Evolutionary conservation across 139 green algal species (phyloP).

Genomic region (Monoraphidium neglectum): DNA sequence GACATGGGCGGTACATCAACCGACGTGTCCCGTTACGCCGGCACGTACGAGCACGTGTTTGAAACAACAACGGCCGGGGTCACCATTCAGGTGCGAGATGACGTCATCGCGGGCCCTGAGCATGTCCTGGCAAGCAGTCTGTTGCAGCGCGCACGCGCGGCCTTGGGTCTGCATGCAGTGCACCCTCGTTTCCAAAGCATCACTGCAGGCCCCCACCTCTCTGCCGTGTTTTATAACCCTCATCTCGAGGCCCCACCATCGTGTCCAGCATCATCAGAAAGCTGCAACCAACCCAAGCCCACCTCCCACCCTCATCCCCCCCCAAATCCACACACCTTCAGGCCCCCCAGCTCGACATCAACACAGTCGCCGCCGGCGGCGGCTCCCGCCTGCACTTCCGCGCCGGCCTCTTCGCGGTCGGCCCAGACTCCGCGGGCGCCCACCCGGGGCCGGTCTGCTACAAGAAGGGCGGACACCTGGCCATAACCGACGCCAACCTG

Average conservation of each 20-base stretch:
- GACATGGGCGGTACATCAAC: slow-evolving; percentile 94
- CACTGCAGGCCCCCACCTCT: slow-evolving; percentile 51
- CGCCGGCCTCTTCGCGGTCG: slow-evolving; percentile 73
- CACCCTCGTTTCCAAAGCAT: no score
- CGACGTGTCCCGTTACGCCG: slow-evolving; percentile 92
- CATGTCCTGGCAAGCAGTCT: no score
- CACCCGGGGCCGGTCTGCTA: slow-evolving; percentile 97
- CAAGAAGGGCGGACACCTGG: slow-evolving; percentile 86
- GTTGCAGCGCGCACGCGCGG: no score
- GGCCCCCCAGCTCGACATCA: slow-evolving; percentile 98
- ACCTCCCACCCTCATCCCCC: no score
- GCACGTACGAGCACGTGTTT: slow-evolving; percentile 90
- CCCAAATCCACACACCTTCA: no score
- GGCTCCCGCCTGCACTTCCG: slow-evolving; percentile 84
- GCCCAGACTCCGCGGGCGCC: slow-evolving; percentile 92
- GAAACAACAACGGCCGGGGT: slow-evolving; percentile 93
- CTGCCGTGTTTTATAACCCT: slow-evolving; percentile 9
- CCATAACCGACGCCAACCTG: slow-evolving; percentile 97
- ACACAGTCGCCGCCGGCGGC: slow-evolving; percentile 96
- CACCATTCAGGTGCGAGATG: no score
- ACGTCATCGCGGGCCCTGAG: no score
- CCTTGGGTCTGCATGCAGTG: no score
- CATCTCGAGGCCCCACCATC: not conserved
- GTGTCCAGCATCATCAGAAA: not conserved
- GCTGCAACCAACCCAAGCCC: not conserved